A percentile compares a stretch with the other conserved stretches of the same genome.
Evolutionary conservation across 257 asterid species (phyloP).

Genomic region (Paulownia fortunei): DNA sequence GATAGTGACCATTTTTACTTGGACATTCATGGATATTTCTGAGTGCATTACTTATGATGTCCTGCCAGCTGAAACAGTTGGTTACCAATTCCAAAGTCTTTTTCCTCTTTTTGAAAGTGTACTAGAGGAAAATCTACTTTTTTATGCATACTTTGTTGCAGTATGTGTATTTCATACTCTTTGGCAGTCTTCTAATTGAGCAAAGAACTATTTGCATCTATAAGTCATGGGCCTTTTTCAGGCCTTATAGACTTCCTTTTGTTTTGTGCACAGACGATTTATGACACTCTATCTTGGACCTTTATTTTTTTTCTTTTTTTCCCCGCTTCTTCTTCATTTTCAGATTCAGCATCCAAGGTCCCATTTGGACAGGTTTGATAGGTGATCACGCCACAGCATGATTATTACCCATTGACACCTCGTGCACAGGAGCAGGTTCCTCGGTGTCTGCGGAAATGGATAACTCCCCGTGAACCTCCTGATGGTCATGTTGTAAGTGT

Average conservation of each 20-base stretch:
- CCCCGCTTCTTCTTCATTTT: no score
- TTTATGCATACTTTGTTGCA: background rate
- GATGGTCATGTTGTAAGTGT: constrained; percentile 60
- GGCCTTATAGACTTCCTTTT: background rate
- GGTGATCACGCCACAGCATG: constrained; percentile 75
- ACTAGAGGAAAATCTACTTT: background rate
- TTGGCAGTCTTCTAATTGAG: background rate
- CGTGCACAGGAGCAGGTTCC: constrained; percentile 65
- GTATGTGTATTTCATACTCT: background rate
- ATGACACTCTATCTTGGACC: background rate
- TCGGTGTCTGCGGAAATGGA: constrained; percentile 60
- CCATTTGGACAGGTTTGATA: constrained; percentile 67
- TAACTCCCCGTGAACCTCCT: constrained; percentile 70
- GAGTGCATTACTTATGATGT: background rate
- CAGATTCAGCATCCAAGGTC: constrained; percentile 86
- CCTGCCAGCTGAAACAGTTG: background rate
- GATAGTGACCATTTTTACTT: background rate
- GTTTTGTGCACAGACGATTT: background rate
- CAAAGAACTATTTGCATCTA: background rate
- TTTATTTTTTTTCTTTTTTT: no score
- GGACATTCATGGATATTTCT: background rate
- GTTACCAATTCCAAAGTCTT: background rate
- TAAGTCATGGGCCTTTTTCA: background rate
- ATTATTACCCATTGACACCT: constrained; percentile 64
- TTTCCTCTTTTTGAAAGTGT: background rate